A percentile compares a stretch with the other conserved stretches of the same genome.
Conservation (phyloP, 1,284 basidiomycete species). For the Cronartium ribicola region DNA sequence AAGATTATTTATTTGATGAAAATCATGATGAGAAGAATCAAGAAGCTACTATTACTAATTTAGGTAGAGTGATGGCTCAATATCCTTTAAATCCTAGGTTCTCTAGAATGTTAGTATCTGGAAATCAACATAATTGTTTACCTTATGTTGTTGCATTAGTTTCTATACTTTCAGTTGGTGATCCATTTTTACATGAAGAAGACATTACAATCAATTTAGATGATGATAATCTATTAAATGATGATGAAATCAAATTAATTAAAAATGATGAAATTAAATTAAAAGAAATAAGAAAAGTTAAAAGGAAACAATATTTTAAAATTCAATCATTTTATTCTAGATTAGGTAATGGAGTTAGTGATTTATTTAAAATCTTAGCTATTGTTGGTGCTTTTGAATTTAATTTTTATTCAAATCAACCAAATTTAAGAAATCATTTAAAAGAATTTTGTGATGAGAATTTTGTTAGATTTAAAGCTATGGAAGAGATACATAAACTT, state of each 20-base stretch:
- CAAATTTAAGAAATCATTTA: neutral
- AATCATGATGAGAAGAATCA: conserved; percentile 56
- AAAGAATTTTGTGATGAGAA: conserved; percentile 78
- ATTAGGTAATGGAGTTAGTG: conserved; percentile 78
- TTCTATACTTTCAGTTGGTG: conserved; percentile 86
- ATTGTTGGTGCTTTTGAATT: conserved; percentile 96
- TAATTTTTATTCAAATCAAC: conserved; percentile 63
- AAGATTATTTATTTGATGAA: neutral
- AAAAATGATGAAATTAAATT: conserved; percentile 68
- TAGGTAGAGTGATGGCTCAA: conserved; percentile 83
- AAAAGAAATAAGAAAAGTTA: conserved; percentile 61
- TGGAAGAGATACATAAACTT: conserved; percentile 99
- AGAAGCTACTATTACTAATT: conserved; percentile 67
- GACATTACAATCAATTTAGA: conserved; percentile 57
- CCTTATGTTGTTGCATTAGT: conserved; percentile 89
- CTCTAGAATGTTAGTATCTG: conserved; percentile 88
- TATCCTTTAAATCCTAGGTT: conserved; percentile 92
- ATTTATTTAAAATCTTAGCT: conserved; percentile 80
- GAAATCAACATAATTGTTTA: conserved; percentile 83
- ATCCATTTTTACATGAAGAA: conserved; percentile 89
- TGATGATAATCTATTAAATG: conserved; percentile 64
- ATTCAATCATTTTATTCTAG: conserved; percentile 65
- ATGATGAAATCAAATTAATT: conserved; percentile 50
- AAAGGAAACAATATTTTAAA: conserved; percentile 42
- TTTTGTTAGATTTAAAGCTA: conserved; percentile 70